Evolutionary conservation across 2,329 filamentous ascomycete genomes (phyloP).

Genomic region (Aureobasidium leucospermi): DNA sequence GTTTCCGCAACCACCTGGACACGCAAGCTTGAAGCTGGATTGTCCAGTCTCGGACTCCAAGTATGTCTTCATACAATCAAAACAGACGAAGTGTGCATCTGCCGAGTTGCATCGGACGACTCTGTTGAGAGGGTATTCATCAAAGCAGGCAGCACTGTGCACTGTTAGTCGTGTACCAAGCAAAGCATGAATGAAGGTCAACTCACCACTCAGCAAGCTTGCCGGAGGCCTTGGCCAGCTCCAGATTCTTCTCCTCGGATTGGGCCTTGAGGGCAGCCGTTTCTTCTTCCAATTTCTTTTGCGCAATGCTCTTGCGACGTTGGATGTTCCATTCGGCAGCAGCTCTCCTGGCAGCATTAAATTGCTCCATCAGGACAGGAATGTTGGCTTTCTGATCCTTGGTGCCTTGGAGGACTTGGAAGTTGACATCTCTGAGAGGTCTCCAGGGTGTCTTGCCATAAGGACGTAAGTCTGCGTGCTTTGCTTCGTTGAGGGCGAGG

Average conservation of each 20-base stretch:
- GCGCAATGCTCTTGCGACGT: slow-evolving; percentile 18
- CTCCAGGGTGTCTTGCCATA: slow-evolving; percentile 1
- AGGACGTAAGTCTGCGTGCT: neutral
- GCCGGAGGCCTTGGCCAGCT: slow-evolving; percentile 31
- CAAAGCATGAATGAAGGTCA: neutral
- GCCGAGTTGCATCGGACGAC: slow-evolving; percentile 61
- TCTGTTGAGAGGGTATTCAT: slow-evolving; percentile 57
- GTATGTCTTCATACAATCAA: slow-evolving; percentile 54
- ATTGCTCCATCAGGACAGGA: slow-evolving; percentile 24
- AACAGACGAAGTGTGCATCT: slow-evolving; percentile 60
- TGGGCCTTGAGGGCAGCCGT: neutral
- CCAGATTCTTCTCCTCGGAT: slow-evolving; percentile 26
- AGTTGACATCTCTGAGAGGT: neutral
- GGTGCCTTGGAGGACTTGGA: neutral
- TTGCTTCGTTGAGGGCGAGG: slow-evolving; percentile 24
- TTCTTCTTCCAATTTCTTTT: slow-evolving; percentile 23
- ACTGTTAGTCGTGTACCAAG: neutral
- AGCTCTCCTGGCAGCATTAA: slow-evolving; percentile 27
- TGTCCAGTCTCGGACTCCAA: slow-evolving; percentile 63
- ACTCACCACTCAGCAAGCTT: slow-evolving; percentile 52
- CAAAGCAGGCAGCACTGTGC: slow-evolving; percentile 52
- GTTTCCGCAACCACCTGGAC: slow-evolving; percentile 63
- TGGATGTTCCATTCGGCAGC: slow-evolving; percentile 18
- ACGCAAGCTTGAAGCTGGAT: slow-evolving; percentile 59
- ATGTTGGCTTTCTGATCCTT: neutral